Evolutionary conservation across 495 filamentous ascomycete species (phyloP), one percentile per base, ranked within the genome.

Genomic region (Annulohypoxylon maeteangense): DNA sequence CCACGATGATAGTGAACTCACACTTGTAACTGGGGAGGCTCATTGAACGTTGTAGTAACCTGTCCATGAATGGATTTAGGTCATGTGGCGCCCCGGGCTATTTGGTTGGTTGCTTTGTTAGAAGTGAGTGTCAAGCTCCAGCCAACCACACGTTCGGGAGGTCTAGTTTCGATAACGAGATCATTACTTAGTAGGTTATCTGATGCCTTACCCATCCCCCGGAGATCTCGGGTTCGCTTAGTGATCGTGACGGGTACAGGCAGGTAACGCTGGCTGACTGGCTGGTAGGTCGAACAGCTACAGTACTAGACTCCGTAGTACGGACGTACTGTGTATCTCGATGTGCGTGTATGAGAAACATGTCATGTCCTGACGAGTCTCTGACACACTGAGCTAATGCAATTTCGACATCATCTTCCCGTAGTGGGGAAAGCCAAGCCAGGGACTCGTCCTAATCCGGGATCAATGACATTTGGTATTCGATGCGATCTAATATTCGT

Each of bases 41-140:
- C 55, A 18, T 70, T 69, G 67, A 78, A 78, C 74, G 75, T 78
- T 78, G 75, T 78, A 76, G 68, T 68, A 68, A 71, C 62, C 71
- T 70, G 70, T 70, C 65, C 57, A 72, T 67, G 62, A 71, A 50
- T 29, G 56, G 67, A 56, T 61, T 70, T 72, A 64, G 66, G 73
- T 76, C 73, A 76, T 76, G 75, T 74, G 75, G 70, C 53, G 67
- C 55, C 34, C 47, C 38, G 62, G 25, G 69, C 65, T 55, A 60
- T 68, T 50, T 78, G 75, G 68, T 76, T 78, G 75, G 75, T 72
- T 65, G 67, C 70, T 68, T 66, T 53, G 65, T 61, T 44, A 61
- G 34, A 42, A 38, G 61, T 62, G 50, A 68, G 31, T 53, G 48
- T 56, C 22, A 22, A 68, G 70, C 55, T 58, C 59, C 45, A 65